These are phyloP conservation scores for Aureobasidium sp. DNA, from an alignment of 2,329 filamentous ascomycete genomes.

Conservation along the genomic window DNA sequence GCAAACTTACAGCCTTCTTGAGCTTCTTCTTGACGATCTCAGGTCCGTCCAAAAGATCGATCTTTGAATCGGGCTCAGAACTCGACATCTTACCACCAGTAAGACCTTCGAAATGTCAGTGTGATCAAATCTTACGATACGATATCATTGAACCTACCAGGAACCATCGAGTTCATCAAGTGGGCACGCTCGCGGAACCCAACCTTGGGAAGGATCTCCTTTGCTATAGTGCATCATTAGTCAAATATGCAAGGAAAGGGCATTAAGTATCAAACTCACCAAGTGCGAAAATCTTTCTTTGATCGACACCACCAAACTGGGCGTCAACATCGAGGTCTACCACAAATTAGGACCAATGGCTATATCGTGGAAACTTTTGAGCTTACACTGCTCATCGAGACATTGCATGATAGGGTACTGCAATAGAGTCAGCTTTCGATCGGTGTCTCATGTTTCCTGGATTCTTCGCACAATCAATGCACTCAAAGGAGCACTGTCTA, in stretches of 20 bases:
- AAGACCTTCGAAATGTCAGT: background rate
- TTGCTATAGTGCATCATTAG: background rate
- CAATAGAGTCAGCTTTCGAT: background rate
- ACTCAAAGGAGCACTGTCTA: conserved; percentile 61
- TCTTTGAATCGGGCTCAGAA: conserved; percentile 71
- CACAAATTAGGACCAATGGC: conserved; percentile 44
- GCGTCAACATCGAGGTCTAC: conserved; percentile 70
- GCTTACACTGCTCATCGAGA: conserved; percentile 66
- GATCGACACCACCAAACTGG: conserved; percentile 79
- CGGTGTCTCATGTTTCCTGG: background rate
- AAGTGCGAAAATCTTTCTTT: conserved; percentile 81
- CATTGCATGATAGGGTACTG: conserved; percentile 63
- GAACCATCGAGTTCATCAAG: conserved; percentile 53
- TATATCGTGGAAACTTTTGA: background rate
- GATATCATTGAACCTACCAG: background rate
- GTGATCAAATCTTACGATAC: too few species aligned
- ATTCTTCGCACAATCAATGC: conserved; percentile 58
- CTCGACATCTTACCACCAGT: conserved; percentile 73
- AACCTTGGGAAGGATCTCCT: conserved; percentile 45
- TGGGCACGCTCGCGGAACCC: conserved; percentile 74
- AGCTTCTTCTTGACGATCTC: conserved; percentile 78
- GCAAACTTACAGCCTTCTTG: conserved; percentile 53
- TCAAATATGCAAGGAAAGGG: conserved; percentile 46
- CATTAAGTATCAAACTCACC: conserved; percentile 60
- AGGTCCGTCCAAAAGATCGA: conserved; percentile 69